Conservation (phyloP, 2,329 filamentous ascomycete species). For the Arthrinium phaeospermum region DNA sequence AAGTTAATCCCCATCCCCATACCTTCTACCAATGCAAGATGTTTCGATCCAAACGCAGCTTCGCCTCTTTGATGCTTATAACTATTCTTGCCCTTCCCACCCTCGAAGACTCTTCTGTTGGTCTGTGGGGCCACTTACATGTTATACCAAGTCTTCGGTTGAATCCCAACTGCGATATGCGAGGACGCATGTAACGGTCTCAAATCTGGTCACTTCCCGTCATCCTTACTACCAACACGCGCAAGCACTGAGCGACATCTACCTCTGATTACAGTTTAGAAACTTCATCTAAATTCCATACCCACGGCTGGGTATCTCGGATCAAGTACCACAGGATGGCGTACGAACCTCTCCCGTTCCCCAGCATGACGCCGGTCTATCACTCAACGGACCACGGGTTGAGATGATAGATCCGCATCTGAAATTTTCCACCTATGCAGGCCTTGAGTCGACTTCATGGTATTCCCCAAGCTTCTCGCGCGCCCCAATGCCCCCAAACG, state of each 20-base stretch:
- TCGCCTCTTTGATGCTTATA: conserved; percentile 8
- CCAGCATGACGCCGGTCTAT: neutral
- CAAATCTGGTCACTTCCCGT: neutral
- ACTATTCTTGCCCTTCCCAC: neutral
- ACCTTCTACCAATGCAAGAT: neutral
- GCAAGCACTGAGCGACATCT: neutral
- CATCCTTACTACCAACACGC: neutral
- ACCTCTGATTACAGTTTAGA: neutral
- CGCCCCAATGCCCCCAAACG: neutral
- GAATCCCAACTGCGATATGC: conserved; percentile 5
- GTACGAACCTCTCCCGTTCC: neutral
- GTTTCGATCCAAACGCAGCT: neutral
- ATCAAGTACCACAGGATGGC: neutral
- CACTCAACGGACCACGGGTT: neutral
- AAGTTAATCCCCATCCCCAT: neutral
- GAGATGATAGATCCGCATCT: neutral
- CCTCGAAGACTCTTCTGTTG: neutral
- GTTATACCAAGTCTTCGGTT: conserved; percentile 1
- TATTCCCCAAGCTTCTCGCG: neutral
- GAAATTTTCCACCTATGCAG: neutral
- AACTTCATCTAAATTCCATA: no score
- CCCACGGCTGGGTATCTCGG: neutral
- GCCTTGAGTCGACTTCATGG: neutral
- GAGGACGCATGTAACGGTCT: conserved; percentile 6
- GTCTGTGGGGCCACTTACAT: conserved; percentile 2